Base-by-base conservation (phyloP, 1,139 yeast genomes). In the Hanseniaspora uvarum region DNA sequence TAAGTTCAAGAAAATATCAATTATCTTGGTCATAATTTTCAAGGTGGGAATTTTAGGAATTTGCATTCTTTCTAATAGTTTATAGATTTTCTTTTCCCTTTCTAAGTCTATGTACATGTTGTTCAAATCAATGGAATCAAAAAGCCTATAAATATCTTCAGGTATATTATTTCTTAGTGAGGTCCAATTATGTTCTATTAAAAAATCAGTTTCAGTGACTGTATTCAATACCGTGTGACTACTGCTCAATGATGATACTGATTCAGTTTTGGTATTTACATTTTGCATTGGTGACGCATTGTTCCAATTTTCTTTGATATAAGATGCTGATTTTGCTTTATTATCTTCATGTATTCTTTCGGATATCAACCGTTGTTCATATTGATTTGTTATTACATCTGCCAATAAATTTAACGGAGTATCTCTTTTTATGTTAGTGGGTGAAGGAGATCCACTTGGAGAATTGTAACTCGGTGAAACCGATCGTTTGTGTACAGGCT, bases 41-140 rank as follows among this genome's bases (percentile, higher is more conserved):
- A 54, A 18, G 12, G 37, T 30, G 5, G 56, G 56, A 5, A 49
- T 36, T n/a, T 34, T 24, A 3, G 28, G 33, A 2, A 45, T 33
- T 6, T 50, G 36, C n/a, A 52, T 46, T 1, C 11, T 16, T 6
- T 54, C 54, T 14, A 54, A 18, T 5, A 54, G 26, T 10, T 37
- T 33, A 21, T 46, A 28, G 0, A 54, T 33, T 8, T 38, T 45
- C 16, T 39, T 44, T 24, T 49, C 53, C 23, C 51, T 24, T 5
- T 23, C 36, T 5, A 18, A n/a, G 21, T 53, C 46, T 3, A 43
- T 21, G 23, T 23, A 33, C 38, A 53, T 48, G 12, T 33, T 21
- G 10, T 38, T 30, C 19, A 53, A 18, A 24, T 49, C 38, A n/a
- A 53, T 37, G 7, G 46, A 31, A 16, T 53, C 56, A 48, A 38